Evolutionary conservation across 805 yeast genomes (phyloP), one percentile per base, ranked within the genome.

Genomic region (Metschnikowia santaceciliae): DNA sequence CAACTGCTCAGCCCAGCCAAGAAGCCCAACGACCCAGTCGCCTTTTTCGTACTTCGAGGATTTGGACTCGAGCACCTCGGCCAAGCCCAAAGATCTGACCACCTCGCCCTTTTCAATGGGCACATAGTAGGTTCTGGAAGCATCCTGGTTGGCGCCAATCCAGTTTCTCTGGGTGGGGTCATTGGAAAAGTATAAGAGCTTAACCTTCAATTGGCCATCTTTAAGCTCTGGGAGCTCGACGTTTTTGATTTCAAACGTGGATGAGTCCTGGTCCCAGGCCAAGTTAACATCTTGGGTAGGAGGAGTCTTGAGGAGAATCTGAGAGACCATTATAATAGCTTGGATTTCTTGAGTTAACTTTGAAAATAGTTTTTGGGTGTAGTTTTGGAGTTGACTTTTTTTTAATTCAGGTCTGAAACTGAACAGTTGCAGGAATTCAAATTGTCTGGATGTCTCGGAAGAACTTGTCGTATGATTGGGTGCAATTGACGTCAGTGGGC

Each of bases 91-190:
- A 1, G 76, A 57, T 50, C 74, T 70, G 50, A 83, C 72, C n/a
- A 75, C 68, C 20, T 80, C 77, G 17, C 78, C 78, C 45, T 70
- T 68, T 22, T 67, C 62, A 8, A 75, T 63, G 26, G 80, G 77
- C 5, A 69, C 64, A 23, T 61, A 58, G 57, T 75, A 75, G 38
- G 59, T 49, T 54, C 69, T 63, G 45, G 61, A 54, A 2, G 69
- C 57, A 46, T 69, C 63, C 23, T 55, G 57, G 48, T 60, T 66
- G 50, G 70, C 71, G 38, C 66, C 66, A 53, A 81, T 80, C 82
- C 85, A 80, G 44, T 73, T 72, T 63, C 83, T 80, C 59, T 81
- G 84, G 17, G 85, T 80, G 13, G 87, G 86, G 60, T 82, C 86
- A 56, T 82, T 78, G 23, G 86, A 79, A 7, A 81, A 53, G 52